Base-by-base conservation (phyloP, 352 stramenopile species). In the Phytophthora pisi region DNA sequence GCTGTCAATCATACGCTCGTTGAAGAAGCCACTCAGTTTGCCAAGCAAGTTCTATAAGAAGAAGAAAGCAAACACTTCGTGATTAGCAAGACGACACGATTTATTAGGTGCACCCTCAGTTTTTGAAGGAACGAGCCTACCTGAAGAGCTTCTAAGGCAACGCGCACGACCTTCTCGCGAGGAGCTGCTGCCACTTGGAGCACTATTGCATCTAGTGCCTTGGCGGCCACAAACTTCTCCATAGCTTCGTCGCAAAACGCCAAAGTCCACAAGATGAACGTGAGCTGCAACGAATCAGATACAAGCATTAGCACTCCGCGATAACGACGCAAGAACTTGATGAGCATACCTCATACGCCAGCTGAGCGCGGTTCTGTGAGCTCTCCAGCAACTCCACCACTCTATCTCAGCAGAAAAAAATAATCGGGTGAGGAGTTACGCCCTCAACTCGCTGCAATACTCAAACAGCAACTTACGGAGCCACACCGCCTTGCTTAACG, bases 181-280 rank as follows among this genome's bases (percentile, higher is more conserved):
- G 94, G 96, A n/a, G 97, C 96, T n/a, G 92, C 86, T n/a, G 88
- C 87, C 31, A 96, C 89, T 66, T 94, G 82, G 57, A 91, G 76
- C n/a, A 95, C 85, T 31, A 95, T 68, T 16, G 78, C 73, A 60
- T 91, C 79, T 45, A 96, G 74, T 13, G 84, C 78, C 43, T 89
- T 90, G 4, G 76, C 77, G 36, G 70, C 72, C 8, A 79, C 82
- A 61, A 96, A 93, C 51, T 91, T 92, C 34, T 93, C 86, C 54
- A 96, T 72, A 10, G 86, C 88, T 65, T 92, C 85, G 30, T 92
- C 72, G 51, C 75, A 91, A 67, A 98, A 99, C 20, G 95, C 98
- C 60, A 99, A 77, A 38, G 95, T 97, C 97, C 97, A 99, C 26
- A 99, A 75, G 63, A 97, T 98, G 69, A 99, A 99, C 56, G 81